Evolutionary conservation across 768 basidiomycete genomes (phyloP).

Genomic region (Neoboletus brunneissimus): DNA sequence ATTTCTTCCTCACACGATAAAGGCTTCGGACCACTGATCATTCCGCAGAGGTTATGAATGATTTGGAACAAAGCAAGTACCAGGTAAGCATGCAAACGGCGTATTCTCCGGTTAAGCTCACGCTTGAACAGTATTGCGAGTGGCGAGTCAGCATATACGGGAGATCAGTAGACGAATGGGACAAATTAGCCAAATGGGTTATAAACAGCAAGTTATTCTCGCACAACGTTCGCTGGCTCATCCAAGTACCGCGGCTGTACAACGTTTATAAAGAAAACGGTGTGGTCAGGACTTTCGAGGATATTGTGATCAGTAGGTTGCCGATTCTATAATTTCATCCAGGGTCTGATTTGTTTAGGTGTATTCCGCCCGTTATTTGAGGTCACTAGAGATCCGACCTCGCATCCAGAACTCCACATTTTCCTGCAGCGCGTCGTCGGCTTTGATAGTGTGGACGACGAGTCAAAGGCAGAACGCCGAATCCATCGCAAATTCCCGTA

Average conservation of each 20-base stretch:
- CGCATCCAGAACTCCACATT: conserved; percentile 91
- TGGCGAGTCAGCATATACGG: conserved; percentile 98
- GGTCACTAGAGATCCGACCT: conserved; percentile 86
- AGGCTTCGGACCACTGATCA: neutral
- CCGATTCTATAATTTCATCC: neutral
- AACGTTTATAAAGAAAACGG: conserved; percentile 92
- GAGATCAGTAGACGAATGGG: conserved; percentile 82
- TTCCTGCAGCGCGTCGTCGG: conserved; percentile 95
- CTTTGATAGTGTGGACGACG: conserved; percentile 98
- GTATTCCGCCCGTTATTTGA: conserved; percentile 93
- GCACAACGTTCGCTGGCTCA: conserved; percentile 97
- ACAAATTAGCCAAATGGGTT: conserved; percentile 97
- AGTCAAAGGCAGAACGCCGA: conserved; percentile 88
- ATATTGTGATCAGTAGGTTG: conserved; percentile 80
- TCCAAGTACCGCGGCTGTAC: conserved; percentile 93
- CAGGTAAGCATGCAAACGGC: conserved; percentile 52
- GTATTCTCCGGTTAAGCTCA: neutral
- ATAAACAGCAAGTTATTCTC: conserved; percentile 90
- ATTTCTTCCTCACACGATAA: neutral
- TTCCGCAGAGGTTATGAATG: conserved; percentile 85
- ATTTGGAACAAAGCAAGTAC: conserved; percentile 97
- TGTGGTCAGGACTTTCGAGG: conserved; percentile 81
- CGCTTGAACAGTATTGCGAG: conserved; percentile 71
- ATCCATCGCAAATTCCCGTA: conserved; percentile 94
- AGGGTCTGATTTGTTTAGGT: conserved; percentile 46